Evolutionary conservation across 192 early-diverging fungal species (phyloP), one percentile per base, ranked within the genome.

Genomic region (Backusella psychrophila): DNA sequence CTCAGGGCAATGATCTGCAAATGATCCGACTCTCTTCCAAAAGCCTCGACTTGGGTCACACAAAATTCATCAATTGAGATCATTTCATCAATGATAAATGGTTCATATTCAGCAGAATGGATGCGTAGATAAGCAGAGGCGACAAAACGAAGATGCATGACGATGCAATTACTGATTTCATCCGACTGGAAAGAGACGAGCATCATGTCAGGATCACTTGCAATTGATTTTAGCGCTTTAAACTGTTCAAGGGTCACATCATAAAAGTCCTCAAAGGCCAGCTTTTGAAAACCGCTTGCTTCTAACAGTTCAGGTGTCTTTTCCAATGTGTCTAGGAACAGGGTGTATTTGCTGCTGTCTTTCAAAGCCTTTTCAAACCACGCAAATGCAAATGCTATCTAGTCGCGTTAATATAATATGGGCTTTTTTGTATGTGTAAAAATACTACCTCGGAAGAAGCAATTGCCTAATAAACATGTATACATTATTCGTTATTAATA

Each of bases 1-100:
- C 89, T 87, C 53, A 96, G 79, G 1, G 91, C 93, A 56, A 92
- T 93, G 17, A 96, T 87, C 68, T 95, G 94, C 59, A 93, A 88
- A 73, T 95, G 90, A 76, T 95, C 94, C 3, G 91, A 87, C 80
- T 96, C 94, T 53, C 88, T 81, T 17, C 87, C 89, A 82, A 90
- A 86, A 5, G 85, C 89, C 49, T 89, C 88, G 0, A 90, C 89
- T 52, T 83, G 84, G 49, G 82, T 83, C 1, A 78, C 76, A 63
- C 89, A 90, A 63, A 81, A 90, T 29, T 88, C 79, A 38, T 90
- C 89, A 74, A 90, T 88, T 0, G 78, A 85, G 19, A 82, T 75
- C 73, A 87, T 81, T 29, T 88, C 87, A 74, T 82, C 84, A 14
- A 86, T 83, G 0, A 90, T 63, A 56, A 90, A 90, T 0, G 89